Conservation (phyloP, 192 early-diverging fungal species). For the Entomortierella chlamydospora region DNA sequence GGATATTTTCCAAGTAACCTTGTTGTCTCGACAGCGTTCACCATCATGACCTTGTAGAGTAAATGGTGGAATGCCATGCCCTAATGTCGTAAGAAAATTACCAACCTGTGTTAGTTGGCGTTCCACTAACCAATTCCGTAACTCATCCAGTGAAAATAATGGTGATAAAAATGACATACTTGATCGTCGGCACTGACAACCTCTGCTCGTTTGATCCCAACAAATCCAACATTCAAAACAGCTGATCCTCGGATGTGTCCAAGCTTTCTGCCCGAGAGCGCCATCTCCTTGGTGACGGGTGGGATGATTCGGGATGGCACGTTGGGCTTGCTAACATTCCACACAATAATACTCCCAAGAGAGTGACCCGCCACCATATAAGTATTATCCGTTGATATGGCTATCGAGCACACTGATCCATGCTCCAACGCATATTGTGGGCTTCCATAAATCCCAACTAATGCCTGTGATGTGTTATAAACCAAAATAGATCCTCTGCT, state of each 20-base stretch:
- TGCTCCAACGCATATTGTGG: conserved; percentile 58
- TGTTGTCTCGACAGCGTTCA: conserved; percentile 67
- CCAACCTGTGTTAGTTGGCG: neutral
- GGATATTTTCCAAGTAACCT: conserved; percentile 68
- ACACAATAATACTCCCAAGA: conserved; percentile 66
- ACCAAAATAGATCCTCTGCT: conserved; percentile 67
- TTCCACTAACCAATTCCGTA: too few species aligned
- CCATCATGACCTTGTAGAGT: conserved; percentile 70
- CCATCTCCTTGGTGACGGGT: conserved; percentile 58
- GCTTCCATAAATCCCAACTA: conserved; percentile 52
- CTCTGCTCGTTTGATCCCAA: conserved; percentile 65
- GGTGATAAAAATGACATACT: too few species aligned
- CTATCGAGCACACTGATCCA: conserved; percentile 67
- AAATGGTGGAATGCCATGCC: conserved; percentile 73
- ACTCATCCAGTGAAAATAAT: too few species aligned
- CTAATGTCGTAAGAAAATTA: too few species aligned
- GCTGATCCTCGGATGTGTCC: conserved; percentile 68
- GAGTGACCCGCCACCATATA: conserved; percentile 67
- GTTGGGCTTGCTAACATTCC: conserved; percentile 63
- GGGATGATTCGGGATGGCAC: conserved; percentile 62
- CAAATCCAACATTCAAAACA: conserved; percentile 68
- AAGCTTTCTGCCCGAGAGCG: conserved; percentile 62
- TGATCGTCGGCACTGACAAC: conserved; percentile 68
- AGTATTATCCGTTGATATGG: conserved; percentile 67
- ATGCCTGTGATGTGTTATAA: conserved; percentile 62